Percentiles rank a stretch among this genome's conserved stretches.
These are phyloP conservation scores for Tilletia walkeri DNA, from an alignment of 1,284 basidiomycete species.

Conservation along the genomic window DNA sequence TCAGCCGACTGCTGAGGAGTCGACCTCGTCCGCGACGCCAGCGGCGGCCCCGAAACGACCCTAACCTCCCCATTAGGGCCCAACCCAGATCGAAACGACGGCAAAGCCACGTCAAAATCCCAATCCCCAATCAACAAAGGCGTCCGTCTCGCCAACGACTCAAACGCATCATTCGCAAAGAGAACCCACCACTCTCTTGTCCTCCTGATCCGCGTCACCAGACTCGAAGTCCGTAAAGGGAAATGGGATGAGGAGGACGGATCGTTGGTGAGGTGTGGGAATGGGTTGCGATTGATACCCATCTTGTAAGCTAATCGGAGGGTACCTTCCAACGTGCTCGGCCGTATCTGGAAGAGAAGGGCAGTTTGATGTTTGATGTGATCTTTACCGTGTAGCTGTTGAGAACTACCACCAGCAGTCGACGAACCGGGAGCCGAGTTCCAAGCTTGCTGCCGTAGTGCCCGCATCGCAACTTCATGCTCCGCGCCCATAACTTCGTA, in stretches of 20 bases:
- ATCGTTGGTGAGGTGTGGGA: neutral
- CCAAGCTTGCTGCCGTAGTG: neutral
- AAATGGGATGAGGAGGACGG: neutral
- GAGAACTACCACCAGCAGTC: neutral
- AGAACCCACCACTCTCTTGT: neutral
- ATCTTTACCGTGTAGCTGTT: neutral
- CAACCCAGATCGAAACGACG: neutral
- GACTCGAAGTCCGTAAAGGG: neutral
- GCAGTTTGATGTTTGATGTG: neutral
- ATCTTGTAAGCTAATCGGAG: neutral
- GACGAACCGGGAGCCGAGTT: too few species aligned
- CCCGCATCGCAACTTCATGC: neutral
- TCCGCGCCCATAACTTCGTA: neutral
- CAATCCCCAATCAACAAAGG: neutral
- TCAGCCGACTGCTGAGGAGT: too few species aligned
- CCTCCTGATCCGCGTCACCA: neutral
- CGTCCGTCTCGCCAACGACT: neutral
- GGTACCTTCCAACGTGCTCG: neutral
- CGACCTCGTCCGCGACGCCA: neutral
- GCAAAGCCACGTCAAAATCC: conserved; percentile 2
- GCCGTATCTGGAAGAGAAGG: neutral
- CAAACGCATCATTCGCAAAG: neutral
- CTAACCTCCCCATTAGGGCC: neutral
- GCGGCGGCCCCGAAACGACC: neutral
- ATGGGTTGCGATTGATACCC: conserved; percentile 11